These are phyloP conservation scores for Xylariomycetidae sp. DNA, from an alignment of 2,329 filamentous ascomycete species.

Conservation along the genomic window DNA sequence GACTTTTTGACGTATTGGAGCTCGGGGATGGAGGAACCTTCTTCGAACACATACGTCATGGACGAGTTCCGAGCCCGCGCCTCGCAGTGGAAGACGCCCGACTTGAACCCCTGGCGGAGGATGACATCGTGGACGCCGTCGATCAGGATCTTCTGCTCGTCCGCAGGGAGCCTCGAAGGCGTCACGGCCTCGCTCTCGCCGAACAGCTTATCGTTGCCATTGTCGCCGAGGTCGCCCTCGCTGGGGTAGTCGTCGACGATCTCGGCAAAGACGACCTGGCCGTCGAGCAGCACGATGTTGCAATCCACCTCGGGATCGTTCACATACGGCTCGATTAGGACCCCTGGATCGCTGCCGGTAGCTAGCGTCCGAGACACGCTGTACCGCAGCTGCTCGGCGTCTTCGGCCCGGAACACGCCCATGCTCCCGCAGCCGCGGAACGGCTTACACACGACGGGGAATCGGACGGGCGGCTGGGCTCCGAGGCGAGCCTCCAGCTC, in stretches of 20 bases:
- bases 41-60: background rate
- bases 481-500: background rate
- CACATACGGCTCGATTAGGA: conserved; percentile 35
- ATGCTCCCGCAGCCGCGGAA: background rate
- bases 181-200: conserved; percentile 20
- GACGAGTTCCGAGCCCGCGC: conserved; percentile 22
- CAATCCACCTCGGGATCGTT: conserved; percentile 38
- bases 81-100: conserved; percentile 27
- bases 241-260: conserved; percentile 34
- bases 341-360: background rate
- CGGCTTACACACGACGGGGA: background rate
- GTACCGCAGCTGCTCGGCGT: background rate
- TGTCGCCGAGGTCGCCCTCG: conserved; percentile 16
- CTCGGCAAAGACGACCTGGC: conserved; percentile 35
- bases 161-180: conserved; percentile 17
- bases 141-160: conserved; percentile 14
- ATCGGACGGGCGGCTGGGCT: background rate
- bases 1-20: background rate
- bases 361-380: background rate
- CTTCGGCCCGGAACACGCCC: background rate
- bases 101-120: conserved; percentile 17
- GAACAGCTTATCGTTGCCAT: conserved; percentile 8
- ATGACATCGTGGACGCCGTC: conserved; percentile 16
- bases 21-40: background rate
- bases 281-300: conserved; percentile 35